phyloP scores from a whole-genome alignment of 768 basidiomycete genomes.

The Tephrocybe rancida region DNA sequence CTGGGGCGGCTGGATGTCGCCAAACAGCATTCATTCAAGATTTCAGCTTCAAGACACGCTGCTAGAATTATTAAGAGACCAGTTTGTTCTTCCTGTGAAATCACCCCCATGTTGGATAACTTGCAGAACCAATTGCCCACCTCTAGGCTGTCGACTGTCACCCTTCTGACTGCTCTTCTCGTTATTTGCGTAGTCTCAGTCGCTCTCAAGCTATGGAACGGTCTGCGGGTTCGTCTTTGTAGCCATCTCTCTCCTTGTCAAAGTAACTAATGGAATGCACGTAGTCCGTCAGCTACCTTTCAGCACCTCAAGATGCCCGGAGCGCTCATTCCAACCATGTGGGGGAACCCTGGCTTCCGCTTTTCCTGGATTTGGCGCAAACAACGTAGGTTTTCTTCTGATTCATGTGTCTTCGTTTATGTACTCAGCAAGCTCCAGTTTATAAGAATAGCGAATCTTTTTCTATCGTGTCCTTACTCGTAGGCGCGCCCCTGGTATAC shows the following conservation, averaged over 20 bases:
- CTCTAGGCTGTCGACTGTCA: neutral
- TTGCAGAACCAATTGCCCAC: too few species aligned
- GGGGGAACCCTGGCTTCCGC: slow-evolving; percentile 40
- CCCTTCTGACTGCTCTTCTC: neutral
- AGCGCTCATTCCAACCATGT: slow-evolving; percentile 32
- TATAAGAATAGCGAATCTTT: neutral
- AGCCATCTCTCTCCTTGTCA: neutral
- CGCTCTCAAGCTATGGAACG: slow-evolving; percentile 1
- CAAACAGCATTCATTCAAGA: too few species aligned
- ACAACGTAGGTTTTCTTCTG: neutral
- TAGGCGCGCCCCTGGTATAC: neutral
- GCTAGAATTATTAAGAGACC: too few species aligned
- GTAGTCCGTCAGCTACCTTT: slow-evolving; percentile 35
- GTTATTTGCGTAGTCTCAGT: neutral
- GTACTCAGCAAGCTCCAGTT: neutral
- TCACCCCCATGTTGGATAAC: too few species aligned
- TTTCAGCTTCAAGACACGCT: too few species aligned
- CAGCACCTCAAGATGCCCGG: slow-evolving; percentile 41
- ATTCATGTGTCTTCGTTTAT: too few species aligned
- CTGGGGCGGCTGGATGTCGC: too few species aligned
- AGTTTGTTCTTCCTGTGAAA: too few species aligned
- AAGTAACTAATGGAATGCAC: neutral
- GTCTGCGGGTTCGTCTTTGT: neutral
- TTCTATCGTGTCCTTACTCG: neutral
- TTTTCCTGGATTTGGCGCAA: slow-evolving; percentile 16